Evolutionary conservation across 2,329 filamentous ascomycete species (phyloP).

Genomic region (Laburnicola sp.): DNA sequence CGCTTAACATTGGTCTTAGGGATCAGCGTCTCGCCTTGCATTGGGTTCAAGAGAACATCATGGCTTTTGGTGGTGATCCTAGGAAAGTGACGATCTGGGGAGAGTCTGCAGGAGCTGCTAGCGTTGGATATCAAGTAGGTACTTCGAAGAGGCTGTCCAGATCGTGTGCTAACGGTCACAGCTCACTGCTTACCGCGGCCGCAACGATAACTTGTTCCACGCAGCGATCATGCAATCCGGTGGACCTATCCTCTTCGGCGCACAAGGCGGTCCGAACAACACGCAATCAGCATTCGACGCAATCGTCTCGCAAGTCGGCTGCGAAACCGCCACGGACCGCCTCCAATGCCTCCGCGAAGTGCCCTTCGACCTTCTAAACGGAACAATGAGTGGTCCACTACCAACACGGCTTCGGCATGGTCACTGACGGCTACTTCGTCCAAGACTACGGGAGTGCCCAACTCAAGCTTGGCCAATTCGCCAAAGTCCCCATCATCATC

Average conservation of each 20-base stretch:
- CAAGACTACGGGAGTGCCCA: conserved; percentile 54
- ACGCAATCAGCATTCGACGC: conserved; percentile 40
- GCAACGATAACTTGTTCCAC: conserved; percentile 48
- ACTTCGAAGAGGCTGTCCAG: no score
- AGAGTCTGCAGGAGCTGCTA: conserved; percentile 41
- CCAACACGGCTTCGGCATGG: conserved; percentile 25
- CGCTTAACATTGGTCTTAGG: conserved; percentile 45
- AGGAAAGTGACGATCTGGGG: conserved; percentile 48
- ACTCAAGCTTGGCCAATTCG: conserved; percentile 60
- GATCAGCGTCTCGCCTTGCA: conserved; percentile 48
- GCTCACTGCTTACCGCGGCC: conserved; percentile 12
- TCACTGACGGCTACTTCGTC: conserved; percentile 59
- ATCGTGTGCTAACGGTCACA: background rate
- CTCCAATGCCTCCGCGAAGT: conserved; percentile 57
- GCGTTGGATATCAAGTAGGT: background rate
- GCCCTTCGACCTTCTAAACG: conserved; percentile 61
- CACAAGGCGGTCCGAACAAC: conserved; percentile 62
- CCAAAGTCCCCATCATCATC: conserved; percentile 62
- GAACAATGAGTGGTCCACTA: conserved; percentile 37
- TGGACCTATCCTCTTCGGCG: conserved; percentile 26
- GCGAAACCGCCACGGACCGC: conserved; percentile 47
- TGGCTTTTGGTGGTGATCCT: conserved; percentile 41
- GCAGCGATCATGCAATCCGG: conserved; percentile 48
- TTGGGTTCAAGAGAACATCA: conserved; percentile 45
- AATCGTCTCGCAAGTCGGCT: conserved; percentile 50